phyloP scores from a whole-genome alignment of 495 filamentous ascomycete species.

The Pyronema domesticum region DNA sequence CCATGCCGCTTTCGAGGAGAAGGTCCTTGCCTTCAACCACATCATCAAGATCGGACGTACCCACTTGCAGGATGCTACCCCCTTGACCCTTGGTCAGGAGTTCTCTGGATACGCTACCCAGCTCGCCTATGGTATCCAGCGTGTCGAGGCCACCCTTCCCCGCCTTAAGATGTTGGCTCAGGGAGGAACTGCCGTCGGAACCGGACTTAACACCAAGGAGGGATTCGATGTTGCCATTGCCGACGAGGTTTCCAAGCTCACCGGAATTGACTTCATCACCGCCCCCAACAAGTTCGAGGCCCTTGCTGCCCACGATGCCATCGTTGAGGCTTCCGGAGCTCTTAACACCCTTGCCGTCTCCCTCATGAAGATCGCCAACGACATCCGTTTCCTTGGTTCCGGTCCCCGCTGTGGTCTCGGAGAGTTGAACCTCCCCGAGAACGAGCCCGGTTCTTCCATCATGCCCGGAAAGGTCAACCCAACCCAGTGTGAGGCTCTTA shows the following conservation, averaged over 20 bases:
- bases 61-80: constrained; percentile 93
- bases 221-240: constrained; percentile 91
- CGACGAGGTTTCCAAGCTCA: constrained; percentile 74
- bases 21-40: constrained; percentile 73
- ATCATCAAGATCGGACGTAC: constrained; percentile 99
- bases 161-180: constrained; percentile 77
- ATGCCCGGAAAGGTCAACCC: constrained; percentile 99
- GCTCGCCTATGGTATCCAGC: constrained; percentile 74
- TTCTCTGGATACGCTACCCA: constrained; percentile 96
- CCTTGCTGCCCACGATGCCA: constrained; percentile 89
- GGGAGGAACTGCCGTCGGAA: constrained; percentile 93
- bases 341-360: constrained; percentile 86
- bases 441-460: constrained; percentile 91
- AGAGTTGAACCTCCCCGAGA: constrained; percentile 83
- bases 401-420: constrained; percentile 90
- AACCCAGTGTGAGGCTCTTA: constrained; percentile 92
- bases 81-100: constrained; percentile 88
- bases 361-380: constrained; percentile 96
- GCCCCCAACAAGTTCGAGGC: constrained; percentile 99
- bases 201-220: constrained; percentile 90
- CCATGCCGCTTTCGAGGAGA: constrained; percentile 63
- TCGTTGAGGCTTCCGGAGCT: constrained; percentile 81
- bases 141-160: constrained; percentile 65
- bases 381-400: constrained; percentile 90
- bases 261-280: constrained; percentile 81